Conservation (phyloP, 1,139 yeast species). For the Geotrichum fermentans region DNA sequence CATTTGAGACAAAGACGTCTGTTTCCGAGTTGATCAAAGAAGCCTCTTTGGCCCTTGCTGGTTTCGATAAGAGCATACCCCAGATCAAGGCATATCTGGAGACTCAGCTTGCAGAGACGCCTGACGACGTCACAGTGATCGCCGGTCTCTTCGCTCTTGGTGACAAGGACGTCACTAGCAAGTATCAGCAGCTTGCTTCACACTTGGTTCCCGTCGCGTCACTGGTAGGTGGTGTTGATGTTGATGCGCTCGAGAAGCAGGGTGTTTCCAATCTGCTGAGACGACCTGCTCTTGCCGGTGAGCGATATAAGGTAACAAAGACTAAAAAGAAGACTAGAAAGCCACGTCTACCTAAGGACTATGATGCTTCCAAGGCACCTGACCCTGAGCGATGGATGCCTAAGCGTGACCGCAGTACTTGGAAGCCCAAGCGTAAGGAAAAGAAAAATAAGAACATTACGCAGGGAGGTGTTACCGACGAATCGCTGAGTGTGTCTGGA, state of each 20-base stretch:
- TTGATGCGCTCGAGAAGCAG: slow-evolving; percentile 37
- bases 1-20: slow-evolving; percentile 17
- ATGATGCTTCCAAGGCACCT: slow-evolving; percentile 40
- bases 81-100: slow-evolving; percentile 20
- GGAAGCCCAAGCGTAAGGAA: slow-evolving; percentile 59
- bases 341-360: slow-evolving; percentile 41
- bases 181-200: slow-evolving; percentile 23
- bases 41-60: slow-evolving; percentile 24
- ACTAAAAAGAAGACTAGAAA: slow-evolving; percentile 37
- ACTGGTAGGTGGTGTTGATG: slow-evolving; percentile 43
- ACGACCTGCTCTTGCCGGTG: slow-evolving; percentile 22
- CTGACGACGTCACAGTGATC: slow-evolving; percentile 15
- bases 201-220: slow-evolving; percentile 24
- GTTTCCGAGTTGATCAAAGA: slow-evolving; percentile 26
- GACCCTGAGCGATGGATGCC: slow-evolving; percentile 90
- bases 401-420: slow-evolving; percentile 73
- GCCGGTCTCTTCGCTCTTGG: slow-evolving; percentile 29
- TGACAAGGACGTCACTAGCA: slow-evolving; percentile 15
- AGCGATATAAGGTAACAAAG: slow-evolving; percentile 26
- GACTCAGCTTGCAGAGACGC: slow-evolving; percentile 14
- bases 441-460: slow-evolving; percentile 47
- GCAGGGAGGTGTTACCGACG: slow-evolving; percentile 69
- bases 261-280: slow-evolving; percentile 41
- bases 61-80: slow-evolving; percentile 17
- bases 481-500: slow-evolving; percentile 43